Evolutionary conservation across 129 eudicot genomes (phyloP), one percentile per base, ranked within the genome.

Genomic region (Mikania micrantha): DNA sequence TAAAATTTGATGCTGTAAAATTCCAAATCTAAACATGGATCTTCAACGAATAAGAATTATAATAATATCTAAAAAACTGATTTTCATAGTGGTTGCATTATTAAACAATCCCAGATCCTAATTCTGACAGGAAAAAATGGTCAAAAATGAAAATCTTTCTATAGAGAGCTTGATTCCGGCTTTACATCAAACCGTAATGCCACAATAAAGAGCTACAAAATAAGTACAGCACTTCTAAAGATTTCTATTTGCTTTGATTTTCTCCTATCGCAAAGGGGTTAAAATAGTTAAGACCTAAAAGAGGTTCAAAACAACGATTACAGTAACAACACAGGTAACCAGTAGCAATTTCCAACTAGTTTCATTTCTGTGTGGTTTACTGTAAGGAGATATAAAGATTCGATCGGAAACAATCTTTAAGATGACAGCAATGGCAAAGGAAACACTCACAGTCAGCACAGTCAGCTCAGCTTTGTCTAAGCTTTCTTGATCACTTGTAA

Each of bases 391-490:
- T 48, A 0, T 11, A 48, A 77, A 81, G 31, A 83, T 58, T 62
- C 79, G 73, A 39, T 71, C 73, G 38, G 85, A 73, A 56, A 85
- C 54, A 9, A 87, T 42, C 88, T 74, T 88, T 31, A 86, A 68
- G 36, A 88, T 73, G 44, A 87, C 83, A 10, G 84, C 59, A 50
- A 80, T 84, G 10, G 79, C 78, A 48, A 93, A 85, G 44, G 77
- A 69, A 61, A 93, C 77, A 48, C 83, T 69, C 70, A 88, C 77
- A 54, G 85, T 69, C 63, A 93, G 44, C 27, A 89, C 74, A 0
- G 85, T 83, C 13, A 86, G 69, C 90, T 85, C 96, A 24, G 85
- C 87, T 75, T 82, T 86, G 25, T 85, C 96, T 82, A 89, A 38
- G 38, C 66, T 77, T 54, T 77, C 85, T 80, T 93, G 99, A 64